Base-by-base conservation (phyloP, 2,329 filamentous ascomycete genomes). In the Thielaviopsis punctulata region DNA sequence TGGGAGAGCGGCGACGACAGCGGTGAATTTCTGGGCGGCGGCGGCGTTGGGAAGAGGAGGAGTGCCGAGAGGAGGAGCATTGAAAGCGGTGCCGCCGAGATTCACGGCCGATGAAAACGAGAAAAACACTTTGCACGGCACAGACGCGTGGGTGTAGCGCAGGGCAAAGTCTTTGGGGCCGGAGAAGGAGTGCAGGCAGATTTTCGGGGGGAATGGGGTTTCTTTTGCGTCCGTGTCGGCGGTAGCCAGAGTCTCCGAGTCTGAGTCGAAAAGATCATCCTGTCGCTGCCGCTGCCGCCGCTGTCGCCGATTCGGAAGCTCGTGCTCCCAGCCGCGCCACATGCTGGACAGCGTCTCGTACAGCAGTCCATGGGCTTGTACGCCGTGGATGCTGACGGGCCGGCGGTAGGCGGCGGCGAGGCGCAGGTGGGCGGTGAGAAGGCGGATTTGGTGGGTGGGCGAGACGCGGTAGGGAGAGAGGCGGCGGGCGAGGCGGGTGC, bases 111-210 rank as follows among this genome's bases (percentile, higher is more conserved):
- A 73, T 1, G 88, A 95, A 62, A 96, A 93, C 1, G 88, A 95
- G 60, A 94, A 89, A 65, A 81, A 98, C 19, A 96, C 73, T 15
- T 79, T 72, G 0, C 80, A 79, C 0, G 90, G 90, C 8, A 92
- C 78, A 1, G 75, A 71, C 1, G 78, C 76, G 57, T 84, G 74
- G 47, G 87, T 68, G 61, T 95, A 96, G 63, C 88, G 87, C 57
- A 76, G 81, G 36, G 95, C 68, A 27, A 82, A 75, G 53, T 92
- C 81, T 10, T 78, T 71, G 5, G 82, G 76, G 0, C 87, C 90
- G 47, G 85, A 93, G 65, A 88, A 98, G 0, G 89, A 95, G 65
- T 98, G 92, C 55, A 98, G 77, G 62, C 92, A 98, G 62, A 96
- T 82, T 8, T 89, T 73, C 1, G 89, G 88, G 3, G 92, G 89